Percentiles rank a stretch among this genome's conserved stretches.
phyloP scores from a whole-genome alignment of 2,329 filamentous ascomycete species.

The Penicillium palitans region DNA sequence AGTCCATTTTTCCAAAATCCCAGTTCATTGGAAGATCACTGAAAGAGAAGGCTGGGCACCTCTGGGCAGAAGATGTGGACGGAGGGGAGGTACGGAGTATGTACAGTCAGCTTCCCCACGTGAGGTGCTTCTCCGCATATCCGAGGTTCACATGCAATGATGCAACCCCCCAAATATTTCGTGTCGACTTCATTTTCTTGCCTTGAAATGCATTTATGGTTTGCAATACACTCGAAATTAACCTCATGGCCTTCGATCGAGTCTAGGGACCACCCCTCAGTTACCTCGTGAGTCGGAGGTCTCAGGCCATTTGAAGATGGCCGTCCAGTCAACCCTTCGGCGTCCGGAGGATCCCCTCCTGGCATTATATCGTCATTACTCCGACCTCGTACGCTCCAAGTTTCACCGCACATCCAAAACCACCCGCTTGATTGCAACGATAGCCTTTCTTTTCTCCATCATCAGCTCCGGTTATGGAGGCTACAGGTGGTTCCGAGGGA shows the following conservation, averaged over 20 bases:
- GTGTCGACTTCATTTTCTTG: conserved; percentile 3
- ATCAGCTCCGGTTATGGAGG: conserved; percentile 75
- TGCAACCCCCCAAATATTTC: conserved; percentile 12
- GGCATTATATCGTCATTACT: conserved; percentile 57
- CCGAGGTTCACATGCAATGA: conserved; percentile 34
- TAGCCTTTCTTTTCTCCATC: conserved; percentile 75
- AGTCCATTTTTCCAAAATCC: not conserved
- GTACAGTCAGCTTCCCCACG: conserved; percentile 23
- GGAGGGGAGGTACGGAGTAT: not conserved
- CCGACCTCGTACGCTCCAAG: conserved; percentile 49
- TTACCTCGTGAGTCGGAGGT: conserved; percentile 7
- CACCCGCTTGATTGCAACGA: conserved; percentile 71
- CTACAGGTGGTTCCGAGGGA: conserved; percentile 72
- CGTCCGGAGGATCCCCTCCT: conserved; percentile 66
- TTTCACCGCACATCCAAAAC: conserved; percentile 67
- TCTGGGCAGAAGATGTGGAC: not conserved
- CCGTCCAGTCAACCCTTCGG: conserved; percentile 80
- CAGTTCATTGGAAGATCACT: not conserved
- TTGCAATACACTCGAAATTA: not conserved
- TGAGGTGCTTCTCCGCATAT: conserved; percentile 23
- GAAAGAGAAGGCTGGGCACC: not conserved
- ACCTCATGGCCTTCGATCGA: conserved; percentile 1
- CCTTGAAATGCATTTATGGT: conserved; percentile 3
- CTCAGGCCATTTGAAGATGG: conserved; percentile 58
- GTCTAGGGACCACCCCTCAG: conserved; percentile 1